A percentile compares a stretch with the other conserved stretches of the same genome.
These are phyloP conservation scores for Tothia fuscella DNA, from an alignment of 2,329 filamentous ascomycete genomes.

Conservation along the genomic window DNA sequence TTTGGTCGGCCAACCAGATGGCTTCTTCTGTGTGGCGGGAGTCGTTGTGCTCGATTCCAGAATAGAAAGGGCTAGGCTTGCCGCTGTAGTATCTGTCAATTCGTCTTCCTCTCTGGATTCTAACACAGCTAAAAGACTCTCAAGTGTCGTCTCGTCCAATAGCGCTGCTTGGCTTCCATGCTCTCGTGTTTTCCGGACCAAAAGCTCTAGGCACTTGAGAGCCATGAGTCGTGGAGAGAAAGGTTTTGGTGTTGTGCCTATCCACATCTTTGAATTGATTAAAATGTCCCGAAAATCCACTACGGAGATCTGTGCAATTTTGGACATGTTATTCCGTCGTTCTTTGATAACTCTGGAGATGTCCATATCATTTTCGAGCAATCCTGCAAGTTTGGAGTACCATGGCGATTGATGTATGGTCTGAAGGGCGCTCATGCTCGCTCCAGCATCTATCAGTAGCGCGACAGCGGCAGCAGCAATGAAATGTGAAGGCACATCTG, in stretches of 20 bases:
- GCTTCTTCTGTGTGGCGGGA: conserved; percentile 23
- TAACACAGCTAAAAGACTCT: conserved; percentile 33
- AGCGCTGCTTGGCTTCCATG: conserved; percentile 37
- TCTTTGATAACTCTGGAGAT: conserved; percentile 52
- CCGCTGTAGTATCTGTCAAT: conserved; percentile 16
- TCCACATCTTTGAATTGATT: conserved; percentile 48
- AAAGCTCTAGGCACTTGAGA: conserved; percentile 50
- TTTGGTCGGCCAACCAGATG: conserved; percentile 27
- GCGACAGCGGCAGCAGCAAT: conserved; percentile 52
- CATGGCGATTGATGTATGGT: conserved; percentile 45
- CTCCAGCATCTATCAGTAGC: conserved; percentile 49
- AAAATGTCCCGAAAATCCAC: conserved; percentile 42
- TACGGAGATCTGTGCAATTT: conserved; percentile 46
- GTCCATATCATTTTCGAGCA: conserved; percentile 43
- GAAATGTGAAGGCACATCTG: conserved; percentile 42
- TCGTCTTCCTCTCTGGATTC: conserved; percentile 3
- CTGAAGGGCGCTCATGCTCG: conserved; percentile 46
- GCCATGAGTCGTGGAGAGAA: conserved; percentile 53
- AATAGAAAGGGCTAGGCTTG: conserved; percentile 36
- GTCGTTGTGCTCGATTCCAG: conserved; percentile 39
- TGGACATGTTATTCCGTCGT: conserved; percentile 57
- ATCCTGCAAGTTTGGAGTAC: conserved; percentile 40
- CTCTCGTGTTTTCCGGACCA: conserved; percentile 41
- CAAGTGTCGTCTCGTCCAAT: conserved; percentile 24
- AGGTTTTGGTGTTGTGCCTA: conserved; percentile 33